Percentiles rank a stretch among this genome's conserved stretches.
Evolutionary conservation across 192 early-diverging fungal genomes (phyloP).

Genomic region (Cetraspora pellucida): DNA sequence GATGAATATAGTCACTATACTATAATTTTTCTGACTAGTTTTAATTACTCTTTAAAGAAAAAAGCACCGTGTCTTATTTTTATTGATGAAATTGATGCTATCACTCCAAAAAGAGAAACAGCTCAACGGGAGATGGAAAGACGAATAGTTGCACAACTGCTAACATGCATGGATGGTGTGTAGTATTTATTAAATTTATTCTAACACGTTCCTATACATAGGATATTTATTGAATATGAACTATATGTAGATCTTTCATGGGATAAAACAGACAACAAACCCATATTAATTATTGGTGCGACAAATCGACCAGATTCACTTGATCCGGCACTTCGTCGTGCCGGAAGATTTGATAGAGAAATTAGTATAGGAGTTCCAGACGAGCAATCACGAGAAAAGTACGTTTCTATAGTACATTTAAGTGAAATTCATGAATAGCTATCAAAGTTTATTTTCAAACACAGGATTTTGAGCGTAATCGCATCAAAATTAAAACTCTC

Average conservation of each 20-base stretch:
- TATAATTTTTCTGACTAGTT: too few species aligned
- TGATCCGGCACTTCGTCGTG: constrained; percentile 92
- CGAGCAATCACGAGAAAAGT: constrained; percentile 80
- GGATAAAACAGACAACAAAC: constrained; percentile 85
- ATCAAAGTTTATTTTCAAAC: background rate
- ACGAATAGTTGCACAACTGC: constrained; percentile 92
- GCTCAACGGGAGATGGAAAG: constrained; percentile 96
- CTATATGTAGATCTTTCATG: constrained; percentile 73
- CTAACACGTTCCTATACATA: background rate
- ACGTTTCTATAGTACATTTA: constrained; percentile 35
- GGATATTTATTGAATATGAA: background rate
- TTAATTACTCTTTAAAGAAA: background rate
- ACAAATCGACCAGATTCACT: constrained; percentile 98
- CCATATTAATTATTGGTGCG: constrained; percentile 98
- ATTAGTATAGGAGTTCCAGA: constrained; percentile 98
- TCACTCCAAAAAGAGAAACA: constrained; percentile 87
- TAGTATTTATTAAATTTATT: background rate
- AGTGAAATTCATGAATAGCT: background rate
- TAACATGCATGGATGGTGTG: constrained; percentile 93
- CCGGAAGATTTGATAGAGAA: constrained; percentile 95
- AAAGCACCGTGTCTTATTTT: constrained; percentile 90
- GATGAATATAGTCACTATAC: too few species aligned
- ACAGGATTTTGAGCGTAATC: constrained; percentile 76
- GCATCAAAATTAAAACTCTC: constrained; percentile 74
- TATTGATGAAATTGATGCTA: constrained; percentile 98